phyloP scores from a whole-genome alignment of 164 flowering plant species.

The Chimonanthus salicifolius region DNA sequence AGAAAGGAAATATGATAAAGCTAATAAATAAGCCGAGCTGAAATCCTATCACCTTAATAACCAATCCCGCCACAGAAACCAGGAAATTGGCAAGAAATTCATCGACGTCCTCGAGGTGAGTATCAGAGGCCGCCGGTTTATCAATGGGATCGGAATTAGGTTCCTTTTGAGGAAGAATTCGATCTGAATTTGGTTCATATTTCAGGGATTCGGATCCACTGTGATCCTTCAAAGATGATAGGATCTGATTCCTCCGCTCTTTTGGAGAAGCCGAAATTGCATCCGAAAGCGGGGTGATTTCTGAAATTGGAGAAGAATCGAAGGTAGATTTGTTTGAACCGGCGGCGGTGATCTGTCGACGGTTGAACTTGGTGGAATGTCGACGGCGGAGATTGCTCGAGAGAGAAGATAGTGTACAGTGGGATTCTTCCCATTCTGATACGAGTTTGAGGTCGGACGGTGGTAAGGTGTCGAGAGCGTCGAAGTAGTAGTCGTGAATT shows the following conservation, averaged over 20 bases:
- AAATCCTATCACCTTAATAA: conserved; percentile 53
- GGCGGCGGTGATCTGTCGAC: background rate
- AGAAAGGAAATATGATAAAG: conserved; percentile 45
- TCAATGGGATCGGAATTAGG: conserved; percentile 9
- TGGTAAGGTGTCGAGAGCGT: conserved; percentile 43
- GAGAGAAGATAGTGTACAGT: conserved; percentile 1
- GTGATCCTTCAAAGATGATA: conserved; percentile 15
- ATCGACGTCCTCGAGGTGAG: conserved; percentile 10
- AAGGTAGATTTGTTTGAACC: conserved; percentile 1
- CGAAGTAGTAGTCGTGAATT: conserved; percentile 26
- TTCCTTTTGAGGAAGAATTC: background rate
- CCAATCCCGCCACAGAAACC: conserved; percentile 34
- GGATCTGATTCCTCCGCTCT: conserved; percentile 9
- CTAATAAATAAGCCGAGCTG: conserved; percentile 38
- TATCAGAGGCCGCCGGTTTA: conserved; percentile 12
- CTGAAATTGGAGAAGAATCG: conserved; percentile 7
- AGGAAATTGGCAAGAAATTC: conserved; percentile 33
- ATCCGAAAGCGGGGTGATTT: conserved; percentile 5
- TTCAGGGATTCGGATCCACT: conserved; percentile 6
- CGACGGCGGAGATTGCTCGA: conserved; percentile 24
- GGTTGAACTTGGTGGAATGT: conserved; percentile 7
- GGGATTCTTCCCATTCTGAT: conserved; percentile 14
- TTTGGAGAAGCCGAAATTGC: background rate
- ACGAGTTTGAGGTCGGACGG: conserved; percentile 27
- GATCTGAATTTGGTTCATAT: background rate